These are phyloP conservation scores for Dactylonectria macrodidyma DNA, from an alignment of 2,329 filamentous ascomycete species.

Conservation along the genomic window DNA sequence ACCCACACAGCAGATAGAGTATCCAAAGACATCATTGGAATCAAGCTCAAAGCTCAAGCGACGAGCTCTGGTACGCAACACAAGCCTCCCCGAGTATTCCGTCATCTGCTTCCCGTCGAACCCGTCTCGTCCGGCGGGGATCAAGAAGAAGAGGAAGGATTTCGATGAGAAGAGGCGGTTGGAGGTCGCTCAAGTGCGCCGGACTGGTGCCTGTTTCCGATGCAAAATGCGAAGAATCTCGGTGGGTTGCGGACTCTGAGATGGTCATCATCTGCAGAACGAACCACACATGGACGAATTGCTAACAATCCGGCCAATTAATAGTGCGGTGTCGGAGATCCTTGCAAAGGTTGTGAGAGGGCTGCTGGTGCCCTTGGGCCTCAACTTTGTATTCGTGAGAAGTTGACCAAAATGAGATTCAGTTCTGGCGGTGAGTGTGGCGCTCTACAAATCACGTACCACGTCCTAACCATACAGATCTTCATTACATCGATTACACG, in stretches of 20 bases:
- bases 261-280: neutral
- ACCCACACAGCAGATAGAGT: constrained; percentile 10
- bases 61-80: constrained; percentile 24
- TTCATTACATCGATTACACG: constrained; percentile 49
- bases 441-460: constrained; percentile 3
- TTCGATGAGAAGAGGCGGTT: constrained; percentile 46
- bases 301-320: constrained; percentile 20
- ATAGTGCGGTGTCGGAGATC: constrained; percentile 46
- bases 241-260: constrained; percentile 30
- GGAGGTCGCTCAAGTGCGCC: constrained; percentile 48
- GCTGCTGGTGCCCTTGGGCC: constrained; percentile 44
- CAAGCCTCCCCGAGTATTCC: constrained; percentile 39
- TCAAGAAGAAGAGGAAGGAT: constrained; percentile 48
- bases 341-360: constrained; percentile 44
- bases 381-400: constrained; percentile 47
- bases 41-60: constrained; percentile 15
- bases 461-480: constrained; percentile 38
- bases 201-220: constrained; percentile 46
- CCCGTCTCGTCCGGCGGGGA: constrained; percentile 43
- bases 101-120: constrained; percentile 49
- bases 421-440: constrained; percentile 43
- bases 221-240: constrained; percentile 48
- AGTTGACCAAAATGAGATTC: constrained; percentile 48
- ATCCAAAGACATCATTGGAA: constrained; percentile 15
- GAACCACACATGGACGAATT: neutral